A percentile compares a stretch with the other conserved stretches of the same genome.
Evolutionary conservation across 768 basidiomycete genomes (phyloP).

Genomic region (Symmetrospora coprosmae): DNA sequence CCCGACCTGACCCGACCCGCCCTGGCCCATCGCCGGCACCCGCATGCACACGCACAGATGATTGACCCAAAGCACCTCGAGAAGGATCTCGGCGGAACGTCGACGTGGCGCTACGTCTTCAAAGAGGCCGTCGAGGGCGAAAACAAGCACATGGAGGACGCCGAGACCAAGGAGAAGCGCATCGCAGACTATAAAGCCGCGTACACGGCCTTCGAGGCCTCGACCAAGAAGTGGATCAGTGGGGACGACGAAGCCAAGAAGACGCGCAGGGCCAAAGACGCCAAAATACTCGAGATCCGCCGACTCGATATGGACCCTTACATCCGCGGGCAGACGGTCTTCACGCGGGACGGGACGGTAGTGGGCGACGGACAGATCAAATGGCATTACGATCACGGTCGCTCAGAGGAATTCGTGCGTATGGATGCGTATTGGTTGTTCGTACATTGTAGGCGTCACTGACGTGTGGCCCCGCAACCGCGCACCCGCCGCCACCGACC

Average conservation of each 20-base stretch:
- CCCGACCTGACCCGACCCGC: too few relatives aligned
- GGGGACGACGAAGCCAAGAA: background rate
- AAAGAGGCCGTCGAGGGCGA: constrained; percentile 23
- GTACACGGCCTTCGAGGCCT: background rate
- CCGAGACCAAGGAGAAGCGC: background rate
- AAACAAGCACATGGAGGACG: constrained; percentile 19
- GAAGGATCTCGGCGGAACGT: constrained; percentile 27
- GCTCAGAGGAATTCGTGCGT: constrained; percentile 3
- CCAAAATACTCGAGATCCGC: constrained; percentile 1
- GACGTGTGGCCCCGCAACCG: too few relatives aligned
- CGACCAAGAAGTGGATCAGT: constrained; percentile 7
- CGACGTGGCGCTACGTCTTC: constrained; percentile 26
- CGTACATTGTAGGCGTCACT: too few relatives aligned
- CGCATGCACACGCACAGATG: background rate
- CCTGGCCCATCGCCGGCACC: too few relatives aligned
- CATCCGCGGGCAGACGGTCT: constrained; percentile 21
- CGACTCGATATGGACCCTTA: constrained; percentile 11
- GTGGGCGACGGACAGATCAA: constrained; percentile 19
- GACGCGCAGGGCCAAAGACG: background rate
- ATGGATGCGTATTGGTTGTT: too few relatives aligned
- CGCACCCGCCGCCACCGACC: too few relatives aligned
- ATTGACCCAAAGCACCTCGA: constrained; percentile 25
- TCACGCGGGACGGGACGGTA: constrained; percentile 27
- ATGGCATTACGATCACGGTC: constrained; percentile 16
- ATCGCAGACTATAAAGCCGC: background rate